These are phyloP conservation scores for Blastobotrys niveus DNA, from an alignment of 1,139 yeast species.

Conservation along the genomic window DNA sequence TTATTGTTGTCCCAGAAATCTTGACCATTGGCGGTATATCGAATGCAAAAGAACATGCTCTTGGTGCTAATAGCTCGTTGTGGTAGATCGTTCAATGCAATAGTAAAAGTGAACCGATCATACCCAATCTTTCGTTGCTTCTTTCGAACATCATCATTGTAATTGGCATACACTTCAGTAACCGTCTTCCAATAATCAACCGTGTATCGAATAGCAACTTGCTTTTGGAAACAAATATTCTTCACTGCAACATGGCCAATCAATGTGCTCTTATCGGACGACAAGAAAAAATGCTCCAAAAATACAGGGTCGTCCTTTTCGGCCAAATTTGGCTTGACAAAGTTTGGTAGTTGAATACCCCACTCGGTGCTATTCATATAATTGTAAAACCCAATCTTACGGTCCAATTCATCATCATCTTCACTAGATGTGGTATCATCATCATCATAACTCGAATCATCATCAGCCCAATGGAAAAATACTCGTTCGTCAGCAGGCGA, in stretches of 20 bases:
- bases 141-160: slow-evolving; percentile 55
- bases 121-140: slow-evolving; percentile 33
- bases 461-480: slow-evolving; percentile 30
- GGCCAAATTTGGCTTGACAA: slow-evolving; percentile 30
- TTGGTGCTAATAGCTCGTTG: slow-evolving; percentile 32
- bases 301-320: slow-evolving; percentile 35
- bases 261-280: slow-evolving; percentile 51
- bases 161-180: slow-evolving; percentile 60
- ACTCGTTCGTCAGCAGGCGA: slow-evolving; percentile 44
- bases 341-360: slow-evolving; percentile 48
- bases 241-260: slow-evolving; percentile 70
- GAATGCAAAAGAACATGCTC: slow-evolving; percentile 50
- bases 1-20: slow-evolving; percentile 80
- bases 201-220: slow-evolving; percentile 58
- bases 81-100: slow-evolving; percentile 37
- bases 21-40: slow-evolving; percentile 44
- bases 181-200: slow-evolving; percentile 69
- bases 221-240: slow-evolving; percentile 61
- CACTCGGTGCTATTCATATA: slow-evolving; percentile 35
- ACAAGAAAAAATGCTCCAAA: slow-evolving; percentile 58
- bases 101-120: slow-evolving; percentile 44
- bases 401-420: slow-evolving; percentile 26
- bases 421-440: slow-evolving; percentile 23
- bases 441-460: slow-evolving; percentile 30
- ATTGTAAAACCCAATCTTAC: slow-evolving; percentile 22